phyloP scores from a whole-genome alignment of 352 stramenopile genomes.

The Globisporangium polare region DNA sequence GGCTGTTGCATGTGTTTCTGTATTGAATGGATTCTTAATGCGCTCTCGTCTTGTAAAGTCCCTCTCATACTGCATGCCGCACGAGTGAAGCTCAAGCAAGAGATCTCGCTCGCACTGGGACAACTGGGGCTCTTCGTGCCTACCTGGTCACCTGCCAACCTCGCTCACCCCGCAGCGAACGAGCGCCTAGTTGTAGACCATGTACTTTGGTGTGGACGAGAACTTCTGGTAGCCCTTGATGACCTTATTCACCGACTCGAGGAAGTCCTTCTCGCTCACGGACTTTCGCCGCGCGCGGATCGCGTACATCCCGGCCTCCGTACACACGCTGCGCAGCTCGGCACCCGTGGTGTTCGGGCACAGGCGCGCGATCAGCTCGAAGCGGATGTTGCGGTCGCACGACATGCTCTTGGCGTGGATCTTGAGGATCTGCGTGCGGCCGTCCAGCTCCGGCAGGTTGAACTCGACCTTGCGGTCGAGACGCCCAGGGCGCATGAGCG shows the following conservation, averaged over 20 bases:
- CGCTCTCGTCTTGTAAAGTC: background rate
- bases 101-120: background rate
- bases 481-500: slow-evolving; percentile 93
- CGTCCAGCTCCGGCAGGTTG: slow-evolving; percentile 97
- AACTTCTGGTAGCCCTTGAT: slow-evolving; percentile 99
- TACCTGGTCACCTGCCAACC: background rate
- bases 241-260: slow-evolving; percentile 99
- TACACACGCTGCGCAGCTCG: slow-evolving; percentile 98
- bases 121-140: background rate
- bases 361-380: slow-evolving; percentile 96
- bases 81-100: background rate
- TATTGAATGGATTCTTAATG: slow-evolving; percentile 4
- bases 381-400: slow-evolving; percentile 98
- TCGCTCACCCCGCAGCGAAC: background rate
- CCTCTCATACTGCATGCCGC: background rate
- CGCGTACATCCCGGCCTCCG: slow-evolving; percentile 98
- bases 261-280: slow-evolving; percentile 99
- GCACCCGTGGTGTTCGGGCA: slow-evolving; percentile 99
- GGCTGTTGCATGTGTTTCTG: slow-evolving; percentile 3
- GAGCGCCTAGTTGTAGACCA: slow-evolving; percentile 94
- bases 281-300: slow-evolving; percentile 98
- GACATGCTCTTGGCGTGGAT: slow-evolving; percentile 99
- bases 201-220: slow-evolving; percentile 99
- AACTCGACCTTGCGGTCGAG: slow-evolving; percentile 99
- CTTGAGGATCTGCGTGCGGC: slow-evolving; percentile 98